Percentiles rank a stretch among this genome's conserved stretches.
Evolutionary conservation across 352 stramenopile species (phyloP).

Genomic region (Phytopythium chamaehyphon): DNA sequence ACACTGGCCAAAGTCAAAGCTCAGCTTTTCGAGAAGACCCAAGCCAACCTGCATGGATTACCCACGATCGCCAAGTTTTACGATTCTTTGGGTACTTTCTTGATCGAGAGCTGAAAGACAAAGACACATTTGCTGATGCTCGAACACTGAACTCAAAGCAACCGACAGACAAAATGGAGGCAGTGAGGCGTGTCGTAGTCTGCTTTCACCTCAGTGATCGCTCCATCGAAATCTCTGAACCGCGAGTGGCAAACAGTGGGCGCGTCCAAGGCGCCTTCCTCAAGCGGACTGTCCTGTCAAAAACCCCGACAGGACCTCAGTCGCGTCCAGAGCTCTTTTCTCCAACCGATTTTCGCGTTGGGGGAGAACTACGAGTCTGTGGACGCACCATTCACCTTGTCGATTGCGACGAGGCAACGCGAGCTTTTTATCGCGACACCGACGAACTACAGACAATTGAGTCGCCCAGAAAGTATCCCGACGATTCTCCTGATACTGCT

Average conservation of each 20-base stretch:
- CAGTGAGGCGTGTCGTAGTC: conserved; percentile 59
- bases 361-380: conserved; percentile 72
- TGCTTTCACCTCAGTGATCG: conserved; percentile 83
- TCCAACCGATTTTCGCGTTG: conserved; percentile 78
- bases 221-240: conserved; percentile 87
- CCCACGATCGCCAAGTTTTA: conserved; percentile 77
- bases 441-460: conserved; percentile 22
- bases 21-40: conserved; percentile 45
- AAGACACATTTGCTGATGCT: conserved; percentile 10
- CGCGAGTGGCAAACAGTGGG: conserved; percentile 81
- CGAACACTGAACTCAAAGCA: no score
- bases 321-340: conserved; percentile 24
- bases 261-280: conserved; percentile 89
- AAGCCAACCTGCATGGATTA: conserved; percentile 60
- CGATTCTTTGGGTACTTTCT: conserved; percentile 90
- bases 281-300: conserved; percentile 47
- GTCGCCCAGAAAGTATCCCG: conserved; percentile 61
- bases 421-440: conserved; percentile 73
- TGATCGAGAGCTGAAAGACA: conserved; percentile 22
- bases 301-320: conserved; percentile 14
- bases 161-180: neutral
- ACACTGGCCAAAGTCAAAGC: conserved; percentile 13
- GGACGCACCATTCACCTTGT: conserved; percentile 80
- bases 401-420: conserved; percentile 86
- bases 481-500: conserved; percentile 52